phyloP scores from a whole-genome alignment of 2,329 filamentous ascomycete genomes.

The Beauveria australis region DNA sequence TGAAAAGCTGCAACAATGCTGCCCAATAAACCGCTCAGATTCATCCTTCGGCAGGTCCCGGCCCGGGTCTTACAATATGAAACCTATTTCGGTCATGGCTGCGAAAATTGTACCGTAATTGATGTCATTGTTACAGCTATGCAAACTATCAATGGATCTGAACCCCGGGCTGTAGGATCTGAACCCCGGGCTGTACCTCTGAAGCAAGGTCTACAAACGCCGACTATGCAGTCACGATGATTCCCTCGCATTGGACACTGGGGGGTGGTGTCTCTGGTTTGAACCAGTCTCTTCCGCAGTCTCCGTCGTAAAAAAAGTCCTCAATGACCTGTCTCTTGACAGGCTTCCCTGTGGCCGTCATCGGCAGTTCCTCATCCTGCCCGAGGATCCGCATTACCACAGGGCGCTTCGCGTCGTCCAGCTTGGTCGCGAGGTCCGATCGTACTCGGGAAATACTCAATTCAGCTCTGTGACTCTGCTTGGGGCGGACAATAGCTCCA shows the following conservation, averaged over 20 bases:
- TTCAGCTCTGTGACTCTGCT: neutral
- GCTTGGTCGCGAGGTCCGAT: conserved; percentile 9
- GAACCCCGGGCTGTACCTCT: neutral
- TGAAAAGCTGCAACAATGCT: neutral
- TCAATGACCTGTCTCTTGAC: conserved; percentile 12
- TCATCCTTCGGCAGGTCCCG: neutral
- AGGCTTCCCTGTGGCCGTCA: conserved; percentile 14
- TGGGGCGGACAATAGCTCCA: conserved; percentile 15
- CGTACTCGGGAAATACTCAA: conserved; percentile 12
- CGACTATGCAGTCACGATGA: neutral
- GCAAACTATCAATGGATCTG: neutral
- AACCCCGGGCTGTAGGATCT: neutral
- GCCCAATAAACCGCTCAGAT: neutral
- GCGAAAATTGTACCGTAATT: neutral
- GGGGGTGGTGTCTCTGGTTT: neutral
- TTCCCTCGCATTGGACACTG: neutral
- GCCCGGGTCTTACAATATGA: neutral
- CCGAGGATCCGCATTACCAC: conserved; percentile 14
- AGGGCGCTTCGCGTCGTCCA: conserved; percentile 15
- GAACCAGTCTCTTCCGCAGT: conserved; percentile 3
- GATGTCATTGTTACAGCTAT: neutral
- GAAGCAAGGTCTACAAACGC: neutral
- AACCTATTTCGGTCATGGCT: neutral
- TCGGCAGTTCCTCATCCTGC: conserved; percentile 14
- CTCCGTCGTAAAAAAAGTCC: conserved; percentile 12